These are phyloP conservation scores for Lentinula boryana DNA, from an alignment of 768 basidiomycete genomes.

Conservation along the genomic window DNA sequence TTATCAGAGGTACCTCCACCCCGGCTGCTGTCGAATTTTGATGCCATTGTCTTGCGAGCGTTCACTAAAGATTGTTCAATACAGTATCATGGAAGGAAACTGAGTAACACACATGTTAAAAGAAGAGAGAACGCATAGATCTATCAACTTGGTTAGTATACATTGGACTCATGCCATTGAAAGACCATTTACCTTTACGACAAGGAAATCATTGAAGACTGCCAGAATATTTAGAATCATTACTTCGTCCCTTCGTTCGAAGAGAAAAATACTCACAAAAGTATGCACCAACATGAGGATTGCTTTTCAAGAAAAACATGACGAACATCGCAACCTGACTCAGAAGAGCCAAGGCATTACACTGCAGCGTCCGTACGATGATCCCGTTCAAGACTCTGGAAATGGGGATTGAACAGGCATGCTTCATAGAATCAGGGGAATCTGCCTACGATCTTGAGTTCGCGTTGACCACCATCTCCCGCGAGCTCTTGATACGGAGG, in stretches of 20 bases:
- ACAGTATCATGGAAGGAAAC: neutral
- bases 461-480: slow-evolving; percentile 1
- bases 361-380: slow-evolving; percentile 1
- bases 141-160: neutral
- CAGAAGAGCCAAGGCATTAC: neutral
- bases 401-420: neutral
- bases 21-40: slow-evolving; percentile 3
- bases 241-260: neutral
- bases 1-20: neutral
- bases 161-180: neutral
- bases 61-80: neutral
- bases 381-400: neutral
- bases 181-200: neutral
- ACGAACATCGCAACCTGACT: slow-evolving; percentile 5
- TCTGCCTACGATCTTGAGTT: slow-evolving; percentile 1
- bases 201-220: slow-evolving; percentile 7
- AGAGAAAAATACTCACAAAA: neutral
- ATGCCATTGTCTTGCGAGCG: slow-evolving; percentile 2
- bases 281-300: neutral
- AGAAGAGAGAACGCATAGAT: slow-evolving; percentile 4
- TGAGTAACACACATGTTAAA: neutral
- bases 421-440: neutral
- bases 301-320: slow-evolving; percentile 1
- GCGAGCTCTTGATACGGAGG: neutral
- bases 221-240: neutral